A percentile compares a stretch with the other conserved stretches of the same genome.
These are phyloP conservation scores for Parmelia sp. DNA, from an alignment of 495 filamentous ascomycete species.

Conservation along the genomic window DNA sequence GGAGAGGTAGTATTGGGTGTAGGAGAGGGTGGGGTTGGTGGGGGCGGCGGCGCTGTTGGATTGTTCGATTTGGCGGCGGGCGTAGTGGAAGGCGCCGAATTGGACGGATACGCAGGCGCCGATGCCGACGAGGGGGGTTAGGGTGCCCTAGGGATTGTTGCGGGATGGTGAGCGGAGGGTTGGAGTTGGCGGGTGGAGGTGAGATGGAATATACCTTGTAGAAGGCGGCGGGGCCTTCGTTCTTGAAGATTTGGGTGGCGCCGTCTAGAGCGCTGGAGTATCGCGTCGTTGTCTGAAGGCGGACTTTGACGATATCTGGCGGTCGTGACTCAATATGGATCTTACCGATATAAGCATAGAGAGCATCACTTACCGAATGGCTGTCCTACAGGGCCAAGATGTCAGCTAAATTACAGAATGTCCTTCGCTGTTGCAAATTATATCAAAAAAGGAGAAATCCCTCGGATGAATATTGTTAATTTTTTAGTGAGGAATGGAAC, in stretches of 20 bases:
- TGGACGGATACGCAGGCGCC: conserved; percentile 96
- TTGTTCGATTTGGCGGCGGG: conserved; percentile 76
- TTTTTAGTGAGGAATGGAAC: neutral
- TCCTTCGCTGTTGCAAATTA: no score
- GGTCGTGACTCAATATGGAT: neutral
- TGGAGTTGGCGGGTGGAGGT: neutral
- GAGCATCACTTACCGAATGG: conserved; percentile 60
- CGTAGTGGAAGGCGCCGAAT: conserved; percentile 95
- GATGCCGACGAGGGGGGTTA: conserved; percentile 94
- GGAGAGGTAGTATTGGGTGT: conserved; percentile 80
- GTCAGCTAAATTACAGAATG: neutral
- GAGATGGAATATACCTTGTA: conserved; percentile 57
- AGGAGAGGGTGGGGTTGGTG: conserved; percentile 50
- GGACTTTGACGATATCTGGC: conserved; percentile 93
- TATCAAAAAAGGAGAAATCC: neutral
- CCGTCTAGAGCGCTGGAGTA: conserved; percentile 75
- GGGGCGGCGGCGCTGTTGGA: conserved; percentile 50
- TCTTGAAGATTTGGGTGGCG: conserved; percentile 74
- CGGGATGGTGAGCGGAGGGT: neutral
- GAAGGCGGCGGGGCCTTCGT: conserved; percentile 86
- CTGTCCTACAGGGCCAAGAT: conserved; percentile 56
- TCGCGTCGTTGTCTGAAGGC: conserved; percentile 78
- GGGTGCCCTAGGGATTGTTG: conserved; percentile 52
- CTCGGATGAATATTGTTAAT: neutral
- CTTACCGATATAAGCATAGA: neutral